Percentiles rank a stretch among this genome's conserved stretches.
phyloP scores from a whole-genome alignment of 192 early-diverging fungal genomes.

The Backusella tuberculispora region DNA sequence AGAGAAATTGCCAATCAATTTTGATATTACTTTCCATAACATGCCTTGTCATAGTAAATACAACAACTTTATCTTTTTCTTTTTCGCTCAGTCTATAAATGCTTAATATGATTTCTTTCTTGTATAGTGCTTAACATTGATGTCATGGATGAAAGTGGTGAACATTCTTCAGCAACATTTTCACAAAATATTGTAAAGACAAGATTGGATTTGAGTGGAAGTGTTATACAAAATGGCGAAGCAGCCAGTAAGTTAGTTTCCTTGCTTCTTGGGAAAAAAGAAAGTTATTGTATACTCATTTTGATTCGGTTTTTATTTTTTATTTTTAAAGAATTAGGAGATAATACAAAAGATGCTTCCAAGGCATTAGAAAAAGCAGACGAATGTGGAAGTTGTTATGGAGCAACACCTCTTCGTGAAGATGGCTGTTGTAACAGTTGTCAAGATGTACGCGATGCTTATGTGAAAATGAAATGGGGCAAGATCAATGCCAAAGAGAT shows the following conservation, averaged over 20 bases:
- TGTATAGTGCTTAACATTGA: constrained; percentile 83
- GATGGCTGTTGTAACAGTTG: constrained; percentile 95
- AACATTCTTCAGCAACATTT: constrained; percentile 75
- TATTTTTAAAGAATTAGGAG: constrained; percentile 55
- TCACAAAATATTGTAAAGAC: constrained; percentile 82
- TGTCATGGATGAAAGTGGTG: constrained; percentile 94
- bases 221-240: constrained; percentile 62
- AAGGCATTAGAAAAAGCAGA: constrained; percentile 36
- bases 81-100: neutral
- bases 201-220: constrained; percentile 69
- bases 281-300: neutral
- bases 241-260: constrained; percentile 49
- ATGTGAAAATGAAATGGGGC: constrained; percentile 82
- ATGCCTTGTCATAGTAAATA: constrained; percentile 83
- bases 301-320: neutral
- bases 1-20: constrained; percentile 87
- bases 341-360: constrained; percentile 41
- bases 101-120: neutral
- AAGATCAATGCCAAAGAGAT: constrained; percentile 74
- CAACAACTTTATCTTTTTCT: neutral
- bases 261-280: neutral
- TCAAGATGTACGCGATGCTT: constrained; percentile 87
- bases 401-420: constrained; percentile 60
- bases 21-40: constrained; percentile 91
- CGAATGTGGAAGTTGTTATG: constrained; percentile 92